These are phyloP conservation scores for Leersia perrieri DNA, from an alignment of 176 grass and related monocot genomes.

Conservation along the genomic window DNA sequence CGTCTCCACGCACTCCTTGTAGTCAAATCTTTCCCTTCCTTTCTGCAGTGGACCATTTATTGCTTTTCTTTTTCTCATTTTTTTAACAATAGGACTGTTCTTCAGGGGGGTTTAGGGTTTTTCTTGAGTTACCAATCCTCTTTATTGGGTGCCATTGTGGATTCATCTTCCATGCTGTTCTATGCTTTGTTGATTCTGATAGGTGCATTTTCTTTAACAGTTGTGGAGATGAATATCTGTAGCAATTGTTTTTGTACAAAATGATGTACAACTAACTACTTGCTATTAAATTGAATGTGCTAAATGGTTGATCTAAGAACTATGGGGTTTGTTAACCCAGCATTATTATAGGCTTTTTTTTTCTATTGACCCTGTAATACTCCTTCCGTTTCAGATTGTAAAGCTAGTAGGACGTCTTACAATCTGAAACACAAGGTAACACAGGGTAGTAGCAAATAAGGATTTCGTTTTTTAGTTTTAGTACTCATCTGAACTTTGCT, in stretches of 20 bases:
- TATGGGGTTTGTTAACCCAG: background rate
- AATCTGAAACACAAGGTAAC: no score
- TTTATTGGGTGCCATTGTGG: background rate
- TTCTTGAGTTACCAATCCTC: background rate
- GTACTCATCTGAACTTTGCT: background rate
- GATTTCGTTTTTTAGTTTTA: background rate
- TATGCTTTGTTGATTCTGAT: background rate
- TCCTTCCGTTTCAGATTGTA: no score
- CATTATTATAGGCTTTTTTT: background rate
- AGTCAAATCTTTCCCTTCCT: background rate
- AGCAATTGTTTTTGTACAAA: background rate
- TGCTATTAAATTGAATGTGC: background rate
- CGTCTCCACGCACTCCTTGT: background rate
- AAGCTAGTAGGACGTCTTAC: no score
- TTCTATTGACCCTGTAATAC: no score
- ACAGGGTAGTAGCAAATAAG: no score
- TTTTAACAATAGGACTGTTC: background rate
- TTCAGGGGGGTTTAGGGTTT: background rate
- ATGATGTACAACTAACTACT: background rate
- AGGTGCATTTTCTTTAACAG: background rate
- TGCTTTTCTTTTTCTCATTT: background rate
- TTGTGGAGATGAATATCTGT: background rate
- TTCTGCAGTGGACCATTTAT: background rate
- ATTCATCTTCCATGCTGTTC: no score
- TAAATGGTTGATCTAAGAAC: background rate